Base-by-base conservation (phyloP, 495 filamentous ascomycete genomes). In the Penicillium argentinense region DNA sequence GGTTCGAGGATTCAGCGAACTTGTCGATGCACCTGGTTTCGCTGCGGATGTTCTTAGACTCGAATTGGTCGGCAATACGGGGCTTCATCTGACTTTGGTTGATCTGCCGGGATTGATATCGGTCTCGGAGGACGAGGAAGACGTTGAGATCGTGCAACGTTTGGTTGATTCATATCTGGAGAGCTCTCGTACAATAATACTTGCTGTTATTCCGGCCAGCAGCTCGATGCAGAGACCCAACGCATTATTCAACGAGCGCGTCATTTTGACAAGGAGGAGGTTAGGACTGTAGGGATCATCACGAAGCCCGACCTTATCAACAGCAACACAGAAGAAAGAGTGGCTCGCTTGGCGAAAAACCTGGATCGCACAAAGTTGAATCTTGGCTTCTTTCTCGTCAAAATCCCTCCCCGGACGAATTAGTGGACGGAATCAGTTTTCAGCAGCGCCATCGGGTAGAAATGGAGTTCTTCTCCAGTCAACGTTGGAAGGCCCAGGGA, bases 281-380 rank as follows among this genome's bases (percentile, higher is more conserved):
- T 59, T 1, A 59, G 79, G 18, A 84, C 79, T 0, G 56, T 86
- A 2, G 81, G 79, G 1, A 75, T 79, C 16, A 76, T 80, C 22
- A 77, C 75, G 1, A 79, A 82, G 43, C 77, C 71, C 0, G 69
- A 80, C 54, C 64, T 72, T 3, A 66, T 72, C 41, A 71, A 69
- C 25, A 23, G 19, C 1, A 53, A 55, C 0, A 63, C 69, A 0
- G 62, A 72, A 30, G 16, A 25, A 7, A 53, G 60, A 16, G 53
- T 72, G 39, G 63, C 64, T 19, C 45, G 54, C 1, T 30, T 75
- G 6, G 70, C 63, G 0, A 72, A 71, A 13, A 74, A 72, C 30
- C 6, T 56, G 9, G 71, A 75, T 51, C 68, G 56, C 9, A 70
- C 66, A 2, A 71, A 60, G 36, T 45, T 81, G 9, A 74, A 72